phyloP scores from a whole-genome alignment of 2,329 filamentous ascomycete species.

The Cladorrhinum sp. region DNA sequence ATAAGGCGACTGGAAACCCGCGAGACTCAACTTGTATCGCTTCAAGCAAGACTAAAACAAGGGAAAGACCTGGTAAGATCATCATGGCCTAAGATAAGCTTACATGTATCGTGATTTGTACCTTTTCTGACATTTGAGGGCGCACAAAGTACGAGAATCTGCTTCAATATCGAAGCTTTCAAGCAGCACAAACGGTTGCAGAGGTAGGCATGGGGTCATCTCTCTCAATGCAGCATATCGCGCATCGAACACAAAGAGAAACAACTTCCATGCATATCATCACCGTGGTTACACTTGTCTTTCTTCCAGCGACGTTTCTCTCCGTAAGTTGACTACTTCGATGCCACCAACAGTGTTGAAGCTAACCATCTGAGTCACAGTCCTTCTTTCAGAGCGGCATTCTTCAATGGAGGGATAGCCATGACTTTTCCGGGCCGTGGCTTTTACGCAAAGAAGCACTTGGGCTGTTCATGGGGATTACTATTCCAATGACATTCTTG shows the following conservation, averaged over 20 bases:
- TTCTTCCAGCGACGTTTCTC: constrained; percentile 27
- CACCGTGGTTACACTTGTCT: constrained; percentile 27
- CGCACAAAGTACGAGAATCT: constrained; percentile 11
- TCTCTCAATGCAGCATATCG: constrained; percentile 44
- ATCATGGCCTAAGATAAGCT: too few species aligned
- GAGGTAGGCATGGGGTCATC: constrained; percentile 1
- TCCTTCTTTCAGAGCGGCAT: neutral
- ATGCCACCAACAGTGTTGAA: neutral
- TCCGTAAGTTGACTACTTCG: constrained; percentile 19
- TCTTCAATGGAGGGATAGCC: neutral
- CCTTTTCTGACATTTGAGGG: neutral
- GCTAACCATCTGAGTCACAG: neutral
- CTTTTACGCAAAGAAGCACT: neutral
- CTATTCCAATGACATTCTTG: neutral
- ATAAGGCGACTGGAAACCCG: constrained; percentile 6
- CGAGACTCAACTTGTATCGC: constrained; percentile 6
- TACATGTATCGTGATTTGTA: neutral
- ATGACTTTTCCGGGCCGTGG: neutral
- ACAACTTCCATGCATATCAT: constrained; percentile 28
- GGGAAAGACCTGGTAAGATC: constrained; percentile 13
- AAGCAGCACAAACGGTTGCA: constrained; percentile 10
- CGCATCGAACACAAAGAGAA: constrained; percentile 45
- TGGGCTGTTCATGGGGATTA: neutral
- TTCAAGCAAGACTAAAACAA: constrained; percentile 6
- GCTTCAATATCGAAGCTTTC: constrained; percentile 7